Evolutionary conservation across 495 filamentous ascomycete species (phyloP).

Genomic region (Arthonia radiata): DNA sequence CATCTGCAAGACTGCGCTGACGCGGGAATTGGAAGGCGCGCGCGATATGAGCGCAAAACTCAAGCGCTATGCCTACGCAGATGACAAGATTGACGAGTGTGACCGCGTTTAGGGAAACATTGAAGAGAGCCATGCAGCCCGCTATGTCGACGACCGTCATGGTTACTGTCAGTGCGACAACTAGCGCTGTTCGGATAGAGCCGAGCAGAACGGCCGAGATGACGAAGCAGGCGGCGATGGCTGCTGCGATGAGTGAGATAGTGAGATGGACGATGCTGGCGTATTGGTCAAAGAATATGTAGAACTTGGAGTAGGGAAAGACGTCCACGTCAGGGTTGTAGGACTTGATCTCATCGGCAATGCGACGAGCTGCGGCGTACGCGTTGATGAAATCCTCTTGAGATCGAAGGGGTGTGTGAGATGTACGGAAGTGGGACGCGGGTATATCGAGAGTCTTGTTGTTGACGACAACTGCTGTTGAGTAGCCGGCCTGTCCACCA

Average conservation of each 20-base stretch:
- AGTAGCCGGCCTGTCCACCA: conserved; percentile 69
- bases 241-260: conserved; percentile 51
- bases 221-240: conserved; percentile 57
- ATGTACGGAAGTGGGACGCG: conserved; percentile 78
- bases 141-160: conserved; percentile 94
- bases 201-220: conserved; percentile 60
- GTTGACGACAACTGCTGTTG: conserved; percentile 63
- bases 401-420: conserved; percentile 58
- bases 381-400: conserved; percentile 88
- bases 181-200: conserved; percentile 53
- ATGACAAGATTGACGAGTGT: conserved; percentile 94
- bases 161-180: conserved; percentile 60
- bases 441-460: conserved; percentile 31
- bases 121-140: conserved; percentile 70
- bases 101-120: conserved; percentile 86
- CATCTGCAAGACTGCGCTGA: too few relatives aligned
- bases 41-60: conserved; percentile 94
- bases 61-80: conserved; percentile 82
- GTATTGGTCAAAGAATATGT: conserved; percentile 98
- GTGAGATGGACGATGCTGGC: conserved; percentile 58
- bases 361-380: conserved; percentile 74
- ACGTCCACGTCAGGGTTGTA: conserved; percentile 43
- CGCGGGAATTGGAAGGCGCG: conserved; percentile 91
- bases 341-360: conserved; percentile 40
- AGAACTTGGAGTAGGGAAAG: conserved; percentile 90